Conservation (phyloP, 371 early-diverging fungal species). For the Mucor lusitanicus region DNA sequence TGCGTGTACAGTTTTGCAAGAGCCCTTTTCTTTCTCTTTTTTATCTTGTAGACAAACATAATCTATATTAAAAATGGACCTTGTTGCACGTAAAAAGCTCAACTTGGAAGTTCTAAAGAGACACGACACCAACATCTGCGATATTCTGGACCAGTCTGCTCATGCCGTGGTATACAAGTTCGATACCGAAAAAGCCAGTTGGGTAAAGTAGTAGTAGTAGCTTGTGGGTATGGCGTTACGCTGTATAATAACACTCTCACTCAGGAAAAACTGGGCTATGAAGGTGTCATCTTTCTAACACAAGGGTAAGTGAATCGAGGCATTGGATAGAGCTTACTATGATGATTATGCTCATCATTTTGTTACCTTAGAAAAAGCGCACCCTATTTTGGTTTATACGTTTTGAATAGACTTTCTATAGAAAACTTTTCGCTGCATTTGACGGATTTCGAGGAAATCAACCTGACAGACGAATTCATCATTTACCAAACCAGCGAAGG, state of each 20-base stretch:
- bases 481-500: slow-evolving; percentile 69
- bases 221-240: not conserved
- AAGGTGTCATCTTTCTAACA: slow-evolving; percentile 67
- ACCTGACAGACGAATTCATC: slow-evolving; percentile 67
- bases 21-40: not conserved
- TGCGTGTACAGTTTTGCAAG: not conserved
- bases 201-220: slow-evolving; percentile 54
- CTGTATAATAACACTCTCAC: not conserved
- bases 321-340: not conserved
- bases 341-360: not conserved
- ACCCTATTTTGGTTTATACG: slow-evolving; percentile 62
- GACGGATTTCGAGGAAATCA: slow-evolving; percentile 62
- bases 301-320: slow-evolving; percentile 38
- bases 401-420: slow-evolving; percentile 70
- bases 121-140: slow-evolving; percentile 67
- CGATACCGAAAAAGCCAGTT: slow-evolving; percentile 58
- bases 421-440: slow-evolving; percentile 65
- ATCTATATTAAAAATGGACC: slow-evolving; percentile 49
- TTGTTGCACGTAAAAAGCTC: slow-evolving; percentile 58
- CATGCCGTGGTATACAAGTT: slow-evolving; percentile 84
- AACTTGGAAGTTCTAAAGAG: slow-evolving; percentile 75
- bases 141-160: slow-evolving; percentile 71
- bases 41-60: not conserved
- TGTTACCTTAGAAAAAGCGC: slow-evolving; percentile 31
- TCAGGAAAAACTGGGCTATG: slow-evolving; percentile 71